These are phyloP conservation scores for Oidiodendron maius DNA, from an alignment of 495 filamentous ascomycete species.

Conservation along the genomic window DNA sequence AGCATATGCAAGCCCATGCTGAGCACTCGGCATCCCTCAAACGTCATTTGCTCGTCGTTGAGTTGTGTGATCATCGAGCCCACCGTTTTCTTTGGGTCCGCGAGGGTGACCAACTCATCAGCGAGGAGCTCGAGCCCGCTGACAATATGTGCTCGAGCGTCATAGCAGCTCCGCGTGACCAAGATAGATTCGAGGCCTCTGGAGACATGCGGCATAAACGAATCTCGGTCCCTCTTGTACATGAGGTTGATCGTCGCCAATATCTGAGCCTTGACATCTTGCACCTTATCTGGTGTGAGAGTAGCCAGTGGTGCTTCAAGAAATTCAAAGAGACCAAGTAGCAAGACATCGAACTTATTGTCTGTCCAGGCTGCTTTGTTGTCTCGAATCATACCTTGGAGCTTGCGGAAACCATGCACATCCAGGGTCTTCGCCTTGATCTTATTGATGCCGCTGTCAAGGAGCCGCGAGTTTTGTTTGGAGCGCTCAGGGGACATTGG, in stretches of 20 bases:
- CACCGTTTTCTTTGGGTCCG: conserved; percentile 42
- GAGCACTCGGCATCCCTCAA: conserved; percentile 35
- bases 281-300: conserved; percentile 46
- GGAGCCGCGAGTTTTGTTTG: conserved; percentile 47
- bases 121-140: conserved; percentile 48
- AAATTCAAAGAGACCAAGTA: conserved; percentile 68
- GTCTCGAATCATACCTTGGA: conserved; percentile 74
- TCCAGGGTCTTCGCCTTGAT: conserved; percentile 69
- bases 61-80: conserved; percentile 31
- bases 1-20: conserved; percentile 59
- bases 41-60: conserved; percentile 25
- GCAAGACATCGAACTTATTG: conserved; percentile 65
- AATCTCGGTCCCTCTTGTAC: conserved; percentile 57
- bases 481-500: conserved; percentile 40
- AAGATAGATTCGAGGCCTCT: conserved; percentile 63
- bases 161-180: conserved; percentile 55
- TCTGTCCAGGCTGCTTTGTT: conserved; percentile 51
- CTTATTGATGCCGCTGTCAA: conserved; percentile 71
- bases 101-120: conserved; percentile 42
- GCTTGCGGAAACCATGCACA: conserved; percentile 80
- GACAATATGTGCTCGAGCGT: conserved; percentile 46
- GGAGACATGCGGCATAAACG: conserved; percentile 59
- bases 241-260: conserved; percentile 75
- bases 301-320: conserved; percentile 51
- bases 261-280: conserved; percentile 79